These are phyloP conservation scores for Sphaerulina populicola DNA, from an alignment of 2,329 filamentous ascomycete genomes.

Conservation along the genomic window DNA sequence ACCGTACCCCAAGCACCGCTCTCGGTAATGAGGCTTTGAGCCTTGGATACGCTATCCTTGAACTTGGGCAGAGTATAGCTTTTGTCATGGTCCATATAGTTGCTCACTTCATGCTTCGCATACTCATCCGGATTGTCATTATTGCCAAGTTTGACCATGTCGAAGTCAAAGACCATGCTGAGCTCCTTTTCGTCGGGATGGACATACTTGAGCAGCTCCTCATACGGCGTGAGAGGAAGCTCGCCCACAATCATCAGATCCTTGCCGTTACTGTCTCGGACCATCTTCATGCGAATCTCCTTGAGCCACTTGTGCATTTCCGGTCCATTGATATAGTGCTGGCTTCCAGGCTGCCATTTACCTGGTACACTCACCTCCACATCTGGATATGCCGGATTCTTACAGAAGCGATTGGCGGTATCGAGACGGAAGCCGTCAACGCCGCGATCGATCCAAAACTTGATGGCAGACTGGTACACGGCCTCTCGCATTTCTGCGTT, in stretches of 20 bases:
- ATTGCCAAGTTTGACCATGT: conserved; percentile 46
- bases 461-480: conserved; percentile 51
- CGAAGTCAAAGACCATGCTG: conserved; percentile 68
- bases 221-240: conserved; percentile 42
- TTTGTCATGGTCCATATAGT: conserved; percentile 26
- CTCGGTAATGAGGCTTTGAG: conserved; percentile 44
- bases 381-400: conserved; percentile 23
- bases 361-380: conserved; percentile 16
- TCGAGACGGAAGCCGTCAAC: conserved; percentile 43
- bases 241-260: conserved; percentile 45
- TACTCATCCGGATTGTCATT: conserved; percentile 23
- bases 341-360: conserved; percentile 20
- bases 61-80: conserved; percentile 25
- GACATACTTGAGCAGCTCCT: conserved; percentile 49
- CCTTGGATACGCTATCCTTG: conserved; percentile 20
- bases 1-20: conserved; percentile 57
- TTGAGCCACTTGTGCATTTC: conserved; percentile 42
- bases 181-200: conserved; percentile 49
- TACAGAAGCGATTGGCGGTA: conserved; percentile 24
- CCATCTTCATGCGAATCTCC: conserved; percentile 32
- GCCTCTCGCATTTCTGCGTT: conserved; percentile 58
- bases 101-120: conserved; percentile 22
- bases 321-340: conserved; percentile 32
- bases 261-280: conserved; percentile 24
- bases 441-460: conserved; percentile 68